Percentiles rank a stretch among this genome's conserved stretches.
These are phyloP conservation scores for Aegilops bicornis DNA, from an alignment of 176 grass and related monocot genomes.

Conservation along the genomic window DNA sequence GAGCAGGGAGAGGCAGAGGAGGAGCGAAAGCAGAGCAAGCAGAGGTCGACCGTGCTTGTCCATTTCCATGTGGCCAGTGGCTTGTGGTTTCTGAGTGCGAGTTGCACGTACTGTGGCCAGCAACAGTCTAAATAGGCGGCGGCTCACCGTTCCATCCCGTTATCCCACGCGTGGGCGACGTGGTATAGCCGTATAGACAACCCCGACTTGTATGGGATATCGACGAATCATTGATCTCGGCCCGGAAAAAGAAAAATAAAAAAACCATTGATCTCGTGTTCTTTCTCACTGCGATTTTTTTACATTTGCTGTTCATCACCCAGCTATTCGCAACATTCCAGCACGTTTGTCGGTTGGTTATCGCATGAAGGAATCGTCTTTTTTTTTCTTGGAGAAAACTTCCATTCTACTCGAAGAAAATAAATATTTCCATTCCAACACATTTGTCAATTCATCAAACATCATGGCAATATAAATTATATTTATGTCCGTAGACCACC, in stretches of 20 bases:
- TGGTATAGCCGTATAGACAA: neutral
- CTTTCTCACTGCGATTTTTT: too few relatives aligned
- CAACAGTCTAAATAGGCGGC: neutral
- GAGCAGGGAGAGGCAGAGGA: slow-evolving; percentile 21
- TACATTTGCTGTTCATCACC: too few relatives aligned
- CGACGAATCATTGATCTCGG: neutral
- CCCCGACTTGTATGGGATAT: neutral
- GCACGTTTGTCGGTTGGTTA: too few relatives aligned
- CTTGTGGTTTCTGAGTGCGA: neutral
- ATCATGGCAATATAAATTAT: too few relatives aligned
- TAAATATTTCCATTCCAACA: too few relatives aligned
- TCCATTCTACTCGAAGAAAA: too few relatives aligned
- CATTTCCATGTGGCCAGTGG: neutral
- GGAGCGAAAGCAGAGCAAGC: neutral
- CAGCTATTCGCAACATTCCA: too few relatives aligned
- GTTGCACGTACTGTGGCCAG: slow-evolving; percentile 4
- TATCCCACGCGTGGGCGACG: neutral
- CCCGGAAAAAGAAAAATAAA: too few relatives aligned
- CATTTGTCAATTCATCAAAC: too few relatives aligned
- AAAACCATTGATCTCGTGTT: neutral
- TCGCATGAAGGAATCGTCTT: too few relatives aligned
- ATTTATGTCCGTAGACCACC: too few relatives aligned
- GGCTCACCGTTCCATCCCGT: neutral
- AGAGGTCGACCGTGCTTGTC: slow-evolving; percentile 10
- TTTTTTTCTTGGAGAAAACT: too few relatives aligned